Evolutionary conservation across 371 early-diverging fungal species (phyloP).

Genomic region (Rhizopus delemar): DNA sequence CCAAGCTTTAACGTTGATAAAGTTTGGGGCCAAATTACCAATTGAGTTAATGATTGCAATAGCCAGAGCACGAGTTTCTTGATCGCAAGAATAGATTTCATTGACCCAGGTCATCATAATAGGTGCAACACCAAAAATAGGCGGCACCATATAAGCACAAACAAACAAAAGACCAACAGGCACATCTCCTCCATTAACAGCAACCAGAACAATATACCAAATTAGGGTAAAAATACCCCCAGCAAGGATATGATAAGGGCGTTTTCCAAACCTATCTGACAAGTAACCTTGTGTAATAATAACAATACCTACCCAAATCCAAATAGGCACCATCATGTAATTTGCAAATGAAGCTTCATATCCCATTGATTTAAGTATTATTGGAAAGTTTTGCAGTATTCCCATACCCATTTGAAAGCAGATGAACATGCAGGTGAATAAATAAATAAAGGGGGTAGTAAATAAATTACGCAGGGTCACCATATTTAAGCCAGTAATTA

Average conservation of each 20-base stretch:
- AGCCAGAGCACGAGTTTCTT: slow-evolving; percentile 38
- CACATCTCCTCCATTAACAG: slow-evolving; percentile 45
- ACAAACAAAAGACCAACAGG: slow-evolving; percentile 32
- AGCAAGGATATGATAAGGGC: slow-evolving; percentile 43
- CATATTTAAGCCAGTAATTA: slow-evolving; percentile 26
- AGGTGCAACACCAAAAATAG: slow-evolving; percentile 36
- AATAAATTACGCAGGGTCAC: slow-evolving; percentile 38
- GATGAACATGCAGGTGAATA: slow-evolving; percentile 39
- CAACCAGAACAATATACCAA: slow-evolving; percentile 58
- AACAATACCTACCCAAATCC: slow-evolving; percentile 47
- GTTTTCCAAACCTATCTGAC: slow-evolving; percentile 37
- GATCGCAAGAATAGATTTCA: slow-evolving; percentile 38
- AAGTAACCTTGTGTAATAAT: slow-evolving; percentile 44
- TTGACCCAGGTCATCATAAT: slow-evolving; percentile 50
- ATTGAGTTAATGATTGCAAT: slow-evolving; percentile 43
- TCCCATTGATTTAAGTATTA: slow-evolving; percentile 38
- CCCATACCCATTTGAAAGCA: slow-evolving; percentile 53
- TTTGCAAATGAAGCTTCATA: slow-evolving; percentile 40
- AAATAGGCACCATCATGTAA: slow-evolving; percentile 49
- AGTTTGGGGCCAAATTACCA: slow-evolving; percentile 44
- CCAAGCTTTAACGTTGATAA: slow-evolving; percentile 42
- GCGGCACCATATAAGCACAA: slow-evolving; percentile 37
- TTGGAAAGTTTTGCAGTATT: slow-evolving; percentile 43
- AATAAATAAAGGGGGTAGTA: slow-evolving; percentile 41
- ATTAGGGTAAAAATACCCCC: slow-evolving; percentile 37